These are phyloP conservation scores for Pyrus betulifolia DNA, from an alignment of 306 rosid genomes.

Conservation along the genomic window DNA sequence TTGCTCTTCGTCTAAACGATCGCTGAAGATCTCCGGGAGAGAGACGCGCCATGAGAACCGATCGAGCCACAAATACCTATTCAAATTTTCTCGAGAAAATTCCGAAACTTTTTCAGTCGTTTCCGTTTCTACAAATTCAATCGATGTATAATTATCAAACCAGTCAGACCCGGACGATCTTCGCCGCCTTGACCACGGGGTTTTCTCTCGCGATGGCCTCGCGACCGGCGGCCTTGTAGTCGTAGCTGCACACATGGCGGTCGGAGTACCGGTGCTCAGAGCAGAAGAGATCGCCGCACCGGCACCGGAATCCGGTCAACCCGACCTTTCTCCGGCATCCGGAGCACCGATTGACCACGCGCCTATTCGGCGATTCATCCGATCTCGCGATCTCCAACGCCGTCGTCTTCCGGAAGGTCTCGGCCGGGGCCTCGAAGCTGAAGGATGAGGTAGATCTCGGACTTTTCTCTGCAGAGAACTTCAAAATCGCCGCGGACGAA, in stretches of 20 bases:
- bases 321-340: conserved; percentile 81
- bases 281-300: conserved; percentile 92
- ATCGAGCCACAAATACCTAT: conserved; percentile 14
- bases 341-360: conserved; percentile 71
- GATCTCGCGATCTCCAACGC: conserved; percentile 15
- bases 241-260: conserved; percentile 89
- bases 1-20: conserved; percentile 8
- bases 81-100: not conserved
- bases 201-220: conserved; percentile 90
- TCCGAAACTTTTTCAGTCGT: not conserved
- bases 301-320: conserved; percentile 81
- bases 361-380: conserved; percentile 40
- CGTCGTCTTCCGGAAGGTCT: conserved; percentile 11
- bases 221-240: conserved; percentile 80
- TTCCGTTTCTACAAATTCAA: conserved; percentile 12
- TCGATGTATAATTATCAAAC: not conserved
- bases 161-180: conserved; percentile 72
- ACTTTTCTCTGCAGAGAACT: conserved; percentile 41
- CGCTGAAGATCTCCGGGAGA: conserved; percentile 20
- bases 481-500: conserved; percentile 10
- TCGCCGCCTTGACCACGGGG: conserved; percentile 80
- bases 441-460: conserved; percentile 30
- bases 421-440: conserved; percentile 9
- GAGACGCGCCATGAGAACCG: conserved; percentile 24
- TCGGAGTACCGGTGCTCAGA: conserved; percentile 86